phyloP scores from a whole-genome alignment of 352 stramenopile genomes.

The Plasmopara viticola region DNA sequence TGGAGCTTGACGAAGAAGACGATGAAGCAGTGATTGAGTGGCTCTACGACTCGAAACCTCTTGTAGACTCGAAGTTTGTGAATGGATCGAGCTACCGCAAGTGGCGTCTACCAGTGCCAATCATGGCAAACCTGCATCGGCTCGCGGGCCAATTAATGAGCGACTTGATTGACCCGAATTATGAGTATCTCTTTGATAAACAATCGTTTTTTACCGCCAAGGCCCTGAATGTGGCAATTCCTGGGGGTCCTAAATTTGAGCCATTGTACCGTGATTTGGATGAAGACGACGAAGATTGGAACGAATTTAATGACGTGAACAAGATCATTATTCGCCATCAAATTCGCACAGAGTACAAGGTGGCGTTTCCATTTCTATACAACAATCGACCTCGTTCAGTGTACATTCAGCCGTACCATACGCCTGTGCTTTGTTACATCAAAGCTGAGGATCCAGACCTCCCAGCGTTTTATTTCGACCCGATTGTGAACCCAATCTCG shows the following conservation, averaged over 20 bases:
- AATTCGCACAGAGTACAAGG: constrained; percentile 99
- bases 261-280: constrained; percentile 97
- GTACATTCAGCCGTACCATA: constrained; percentile 94
- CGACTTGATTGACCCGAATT: constrained; percentile 96
- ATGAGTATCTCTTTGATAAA: constrained; percentile 91
- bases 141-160: constrained; percentile 96
- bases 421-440: constrained; percentile 95
- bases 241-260: constrained; percentile 99
- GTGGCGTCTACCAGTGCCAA: constrained; percentile 95
- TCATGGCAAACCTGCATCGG: constrained; percentile 97
- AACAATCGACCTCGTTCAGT: constrained; percentile 97
- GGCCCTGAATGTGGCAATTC: constrained; percentile 99
- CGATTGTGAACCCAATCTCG: constrained; percentile 97
- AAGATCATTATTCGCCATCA: constrained; percentile 99
- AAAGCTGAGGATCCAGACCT: constrained; percentile 93
- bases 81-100: constrained; percentile 97
- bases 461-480: constrained; percentile 96
- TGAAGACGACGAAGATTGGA: constrained; percentile 99
- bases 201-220: constrained; percentile 99
- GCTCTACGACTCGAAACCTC: constrained; percentile 97
- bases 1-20: constrained; percentile 96
- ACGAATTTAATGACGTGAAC: constrained; percentile 99
- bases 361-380: constrained; percentile 99
- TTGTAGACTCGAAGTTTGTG: constrained; percentile 89
- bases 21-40: constrained; percentile 94